Base-by-base conservation (phyloP, 2,329 filamentous ascomycete species). In the Trichophyton simii region DNA sequence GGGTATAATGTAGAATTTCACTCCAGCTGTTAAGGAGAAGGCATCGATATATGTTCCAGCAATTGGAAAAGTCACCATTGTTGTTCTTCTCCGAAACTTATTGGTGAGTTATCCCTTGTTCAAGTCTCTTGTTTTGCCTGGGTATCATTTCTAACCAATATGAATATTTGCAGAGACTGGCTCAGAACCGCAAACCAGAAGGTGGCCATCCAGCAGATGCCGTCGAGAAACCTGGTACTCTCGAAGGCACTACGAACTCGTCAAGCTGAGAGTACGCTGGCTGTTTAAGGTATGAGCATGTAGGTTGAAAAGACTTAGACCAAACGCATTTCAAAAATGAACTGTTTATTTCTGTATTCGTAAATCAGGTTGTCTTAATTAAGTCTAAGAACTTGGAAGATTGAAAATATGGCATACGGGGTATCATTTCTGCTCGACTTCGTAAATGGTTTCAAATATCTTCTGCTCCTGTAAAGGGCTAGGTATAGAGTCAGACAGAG, bases 21-120 rank as follows among this genome's bases (percentile, higher is more conserved):
- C 87, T 64, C 85, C 87, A 0, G 88, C 88, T 57, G 85, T 97
- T 67, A 97, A 96, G 77, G 88, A 96, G 73, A 95, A 91, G 78
- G 94, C 94, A 1, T 91, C 90, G 3, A 95, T 99, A 69, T 99
- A 96, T 69, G 91, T 97, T 18, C 94, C 94, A 1, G 94, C 92
- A 0, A 95, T 96, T 67, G 94, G 94, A 68, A 99, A 97, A 79
- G 92, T 97, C 57, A 99, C 94, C 0, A 97, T 97, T 72, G 89
- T 92, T 15, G 86, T 96, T 38, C 77, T 99, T 62, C 78, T 97
- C 69, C 82, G 94, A 61, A 99, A 99, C 71, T 77, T 97, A 41
- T 81, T 97, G 71, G 89, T 94, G 77, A 77, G 87, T 82, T 31
- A 31, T 31, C 5, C 13, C 7, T 38, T 13, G 11, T 11, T 38